Evolutionary conservation across 2,329 filamentous ascomycete species (phyloP).

Genomic region (Botrytis galanthina): DNA sequence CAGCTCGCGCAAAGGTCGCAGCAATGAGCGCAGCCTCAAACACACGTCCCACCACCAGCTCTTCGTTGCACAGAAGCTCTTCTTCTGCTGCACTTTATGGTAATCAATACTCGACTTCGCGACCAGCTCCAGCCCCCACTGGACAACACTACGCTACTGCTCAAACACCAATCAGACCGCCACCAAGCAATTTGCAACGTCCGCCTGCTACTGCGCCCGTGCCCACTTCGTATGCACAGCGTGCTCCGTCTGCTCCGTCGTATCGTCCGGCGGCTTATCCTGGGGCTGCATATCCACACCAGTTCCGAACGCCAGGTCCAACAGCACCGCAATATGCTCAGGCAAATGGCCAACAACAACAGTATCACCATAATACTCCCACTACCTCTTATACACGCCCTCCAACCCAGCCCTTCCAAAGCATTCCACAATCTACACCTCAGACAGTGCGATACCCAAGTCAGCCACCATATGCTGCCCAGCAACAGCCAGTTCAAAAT

Average conservation of each 20-base stretch:
- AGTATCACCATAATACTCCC: constrained; percentile 31
- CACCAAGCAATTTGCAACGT: constrained; percentile 32
- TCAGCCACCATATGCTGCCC: constrained; percentile 32
- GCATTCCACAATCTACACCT: constrained; percentile 29
- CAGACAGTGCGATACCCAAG: constrained; percentile 32
- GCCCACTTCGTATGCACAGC: constrained; percentile 30
- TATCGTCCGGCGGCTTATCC: constrained; percentile 35
- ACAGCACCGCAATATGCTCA: constrained; percentile 31
- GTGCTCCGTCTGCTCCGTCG: constrained; percentile 30
- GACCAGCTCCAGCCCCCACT: constrained; percentile 22
- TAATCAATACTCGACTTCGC: constrained; percentile 37
- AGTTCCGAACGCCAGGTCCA: constrained; percentile 33
- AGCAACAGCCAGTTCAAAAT: constrained; percentile 33
- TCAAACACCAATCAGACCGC: constrained; percentile 36
- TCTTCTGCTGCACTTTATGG: constrained; percentile 35
- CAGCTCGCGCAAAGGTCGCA: constrained; percentile 33
- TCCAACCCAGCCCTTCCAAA: constrained; percentile 30
- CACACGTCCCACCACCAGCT: constrained; percentile 26
- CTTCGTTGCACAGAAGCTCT: constrained; percentile 32
- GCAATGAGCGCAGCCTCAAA: constrained; percentile 28
- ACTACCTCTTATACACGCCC: constrained; percentile 31
- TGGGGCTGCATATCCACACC: constrained; percentile 36
- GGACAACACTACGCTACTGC: constrained; percentile 22
- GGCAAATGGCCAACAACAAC: constrained; percentile 26
- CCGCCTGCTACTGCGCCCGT: constrained; percentile 33